Evolutionary conservation across 805 yeast genomes (phyloP).

Genomic region (Nakazawaea sp.): DNA sequence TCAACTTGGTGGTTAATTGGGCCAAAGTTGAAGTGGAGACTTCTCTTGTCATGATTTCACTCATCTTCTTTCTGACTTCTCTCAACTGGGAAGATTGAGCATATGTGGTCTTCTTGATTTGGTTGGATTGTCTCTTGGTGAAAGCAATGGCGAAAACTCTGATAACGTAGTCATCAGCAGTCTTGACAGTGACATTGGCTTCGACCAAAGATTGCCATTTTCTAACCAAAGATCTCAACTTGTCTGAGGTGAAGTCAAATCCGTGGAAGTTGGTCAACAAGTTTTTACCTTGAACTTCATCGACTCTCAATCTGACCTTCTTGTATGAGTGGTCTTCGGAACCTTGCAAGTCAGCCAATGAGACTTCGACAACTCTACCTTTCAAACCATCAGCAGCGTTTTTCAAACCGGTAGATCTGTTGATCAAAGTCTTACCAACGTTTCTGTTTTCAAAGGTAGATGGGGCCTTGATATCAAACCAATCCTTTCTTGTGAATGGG

Average conservation of each 20-base stretch:
- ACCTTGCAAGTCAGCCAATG: slow-evolving; percentile 96
- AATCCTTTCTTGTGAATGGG: slow-evolving; percentile 99
- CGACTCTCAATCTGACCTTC: slow-evolving; percentile 96
- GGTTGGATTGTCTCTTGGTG: slow-evolving; percentile 97
- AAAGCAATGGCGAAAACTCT: slow-evolving; percentile 96
- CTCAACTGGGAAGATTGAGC: slow-evolving; percentile 97
- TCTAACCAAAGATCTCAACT: slow-evolving; percentile 95
- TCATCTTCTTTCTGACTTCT: slow-evolving; percentile 95
- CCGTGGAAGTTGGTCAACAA: slow-evolving; percentile 99
- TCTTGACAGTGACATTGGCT: slow-evolving; percentile 97
- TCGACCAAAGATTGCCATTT: slow-evolving; percentile 98
- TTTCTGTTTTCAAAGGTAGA: slow-evolving; percentile 97
- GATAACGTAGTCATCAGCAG: slow-evolving; percentile 94
- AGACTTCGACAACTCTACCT: slow-evolving; percentile 95
- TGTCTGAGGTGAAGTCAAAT: slow-evolving; percentile 95
- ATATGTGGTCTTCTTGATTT: slow-evolving; percentile 94
- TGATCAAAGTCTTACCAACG: slow-evolving; percentile 97
- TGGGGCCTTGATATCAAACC: slow-evolving; percentile 99
- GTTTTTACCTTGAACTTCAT: slow-evolving; percentile 98
- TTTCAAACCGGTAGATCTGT: slow-evolving; percentile 97
- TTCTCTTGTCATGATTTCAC: slow-evolving; percentile 94
- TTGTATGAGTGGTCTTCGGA: slow-evolving; percentile 98
- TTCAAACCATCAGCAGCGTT: slow-evolving; percentile 97
- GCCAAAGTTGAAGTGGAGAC: slow-evolving; percentile 91
- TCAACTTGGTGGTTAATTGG: slow-evolving; percentile 94